phyloP scores from a whole-genome alignment of 441 rosid species.

The Corymbia citriodora region DNA sequence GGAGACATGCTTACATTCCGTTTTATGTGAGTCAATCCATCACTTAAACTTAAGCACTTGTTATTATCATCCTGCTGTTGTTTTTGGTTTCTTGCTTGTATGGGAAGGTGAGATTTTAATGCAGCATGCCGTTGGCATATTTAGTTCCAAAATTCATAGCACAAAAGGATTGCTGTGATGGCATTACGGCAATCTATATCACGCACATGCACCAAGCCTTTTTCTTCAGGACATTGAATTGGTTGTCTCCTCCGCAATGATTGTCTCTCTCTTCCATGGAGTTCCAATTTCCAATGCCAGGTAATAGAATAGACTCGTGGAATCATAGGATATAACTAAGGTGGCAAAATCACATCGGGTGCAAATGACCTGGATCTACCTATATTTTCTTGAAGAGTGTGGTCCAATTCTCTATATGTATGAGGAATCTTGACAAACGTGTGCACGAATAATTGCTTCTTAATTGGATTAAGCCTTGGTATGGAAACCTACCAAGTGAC shows the following conservation, averaged over 20 bases:
- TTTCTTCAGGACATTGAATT: not conserved
- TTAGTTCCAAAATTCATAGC: not conserved
- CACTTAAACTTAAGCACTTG: not conserved
- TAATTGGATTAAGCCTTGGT: not conserved
- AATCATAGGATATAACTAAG: not conserved
- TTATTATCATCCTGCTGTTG: not conserved
- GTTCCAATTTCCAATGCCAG: not conserved
- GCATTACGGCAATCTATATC: not conserved
- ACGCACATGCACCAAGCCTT: not conserved
- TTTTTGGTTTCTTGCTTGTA: not conserved
- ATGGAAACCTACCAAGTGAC: no score
- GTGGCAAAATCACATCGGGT: not conserved
- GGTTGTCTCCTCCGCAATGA: not conserved
- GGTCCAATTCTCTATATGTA: not conserved
- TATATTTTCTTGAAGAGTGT: not conserved
- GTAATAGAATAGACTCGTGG: not conserved
- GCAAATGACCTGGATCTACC: not conserved
- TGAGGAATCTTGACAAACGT: not conserved
- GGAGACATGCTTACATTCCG: conserved; percentile 12
- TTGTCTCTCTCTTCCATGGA: not conserved
- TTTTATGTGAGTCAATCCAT: not conserved
- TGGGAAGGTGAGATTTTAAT: not conserved
- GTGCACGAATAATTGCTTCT: not conserved
- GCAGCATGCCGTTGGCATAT: not conserved
- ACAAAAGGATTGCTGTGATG: not conserved